Percentiles rank a stretch among this genome's conserved stretches.
These are phyloP conservation scores for Pleurotus eryngii DNA, from an alignment of 768 basidiomycete species.

Conservation along the genomic window DNA sequence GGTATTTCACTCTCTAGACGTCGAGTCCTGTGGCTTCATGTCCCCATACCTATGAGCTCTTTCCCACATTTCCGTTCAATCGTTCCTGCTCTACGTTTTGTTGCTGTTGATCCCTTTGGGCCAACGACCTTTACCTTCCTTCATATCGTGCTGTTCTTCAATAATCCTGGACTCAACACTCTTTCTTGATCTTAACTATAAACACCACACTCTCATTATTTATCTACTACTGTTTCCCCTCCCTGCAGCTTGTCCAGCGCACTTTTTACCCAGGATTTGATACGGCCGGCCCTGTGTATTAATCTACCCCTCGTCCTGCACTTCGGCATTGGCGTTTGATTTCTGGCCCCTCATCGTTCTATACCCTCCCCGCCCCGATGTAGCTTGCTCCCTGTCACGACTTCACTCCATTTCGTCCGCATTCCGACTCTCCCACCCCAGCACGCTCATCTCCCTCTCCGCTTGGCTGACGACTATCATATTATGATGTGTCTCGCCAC, in stretches of 20 bases:
- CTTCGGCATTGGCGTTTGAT: background rate
- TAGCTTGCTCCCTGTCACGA: background rate
- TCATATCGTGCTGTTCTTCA: background rate
- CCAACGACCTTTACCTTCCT: background rate
- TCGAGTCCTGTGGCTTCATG: background rate
- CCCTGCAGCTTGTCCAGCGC: background rate
- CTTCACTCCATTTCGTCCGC: background rate
- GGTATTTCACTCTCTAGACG: no score
- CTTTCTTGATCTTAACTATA: background rate
- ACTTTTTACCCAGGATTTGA: slow-evolving; percentile 1
- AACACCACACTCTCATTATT: background rate
- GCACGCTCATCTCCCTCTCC: background rate
- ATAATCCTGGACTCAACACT: slow-evolving; percentile 6
- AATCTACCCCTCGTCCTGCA: background rate
- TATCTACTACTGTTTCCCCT: background rate
- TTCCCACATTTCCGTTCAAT: background rate
- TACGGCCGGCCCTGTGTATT: slow-evolving; percentile 9
- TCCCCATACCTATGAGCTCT: background rate
- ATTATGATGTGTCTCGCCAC: background rate
- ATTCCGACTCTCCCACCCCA: background rate
- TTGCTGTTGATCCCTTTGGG: background rate
- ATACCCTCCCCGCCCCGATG: background rate
- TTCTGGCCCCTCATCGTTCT: background rate
- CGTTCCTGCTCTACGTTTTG: background rate
- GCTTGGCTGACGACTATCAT: background rate